Conservation (phyloP, 306 rosid species). For the Casuarina glauca region DNA sequence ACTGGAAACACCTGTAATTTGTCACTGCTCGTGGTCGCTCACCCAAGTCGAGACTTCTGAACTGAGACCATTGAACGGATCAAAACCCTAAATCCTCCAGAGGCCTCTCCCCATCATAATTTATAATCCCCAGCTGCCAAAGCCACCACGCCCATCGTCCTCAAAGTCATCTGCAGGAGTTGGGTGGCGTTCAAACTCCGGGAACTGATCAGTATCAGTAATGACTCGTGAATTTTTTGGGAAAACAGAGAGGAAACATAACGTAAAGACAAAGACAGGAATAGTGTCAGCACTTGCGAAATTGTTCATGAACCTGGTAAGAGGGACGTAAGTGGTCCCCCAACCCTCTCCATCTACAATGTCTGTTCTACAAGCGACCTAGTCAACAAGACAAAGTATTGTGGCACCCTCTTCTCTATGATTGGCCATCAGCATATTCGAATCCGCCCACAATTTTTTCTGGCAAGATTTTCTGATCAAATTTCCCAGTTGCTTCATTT, state of each 20-base stretch:
- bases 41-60: background rate
- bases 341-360: slow-evolving; percentile 1
- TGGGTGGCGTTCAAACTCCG: background rate
- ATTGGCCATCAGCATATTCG: background rate
- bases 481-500: background rate
- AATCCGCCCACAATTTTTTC: background rate
- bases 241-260: background rate
- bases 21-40: background rate
- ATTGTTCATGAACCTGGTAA: slow-evolving; percentile 5
- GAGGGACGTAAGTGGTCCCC: slow-evolving; percentile 29
- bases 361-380: slow-evolving; percentile 24
- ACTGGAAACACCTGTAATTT: no score
- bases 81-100: background rate
- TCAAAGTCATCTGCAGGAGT: background rate
- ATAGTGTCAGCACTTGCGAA: slow-evolving; percentile 9
- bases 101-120: background rate
- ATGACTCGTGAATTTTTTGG: background rate
- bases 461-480: background rate
- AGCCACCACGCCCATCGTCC: background rate
- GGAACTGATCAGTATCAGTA: no score
- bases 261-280: slow-evolving; percentile 12
- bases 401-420: background rate
- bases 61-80: background rate
- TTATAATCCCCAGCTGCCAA: background rate
- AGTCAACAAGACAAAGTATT: slow-evolving; percentile 19